phyloP scores from a whole-genome alignment of 805 yeast species.

The Pichia gijzeniarum region DNA sequence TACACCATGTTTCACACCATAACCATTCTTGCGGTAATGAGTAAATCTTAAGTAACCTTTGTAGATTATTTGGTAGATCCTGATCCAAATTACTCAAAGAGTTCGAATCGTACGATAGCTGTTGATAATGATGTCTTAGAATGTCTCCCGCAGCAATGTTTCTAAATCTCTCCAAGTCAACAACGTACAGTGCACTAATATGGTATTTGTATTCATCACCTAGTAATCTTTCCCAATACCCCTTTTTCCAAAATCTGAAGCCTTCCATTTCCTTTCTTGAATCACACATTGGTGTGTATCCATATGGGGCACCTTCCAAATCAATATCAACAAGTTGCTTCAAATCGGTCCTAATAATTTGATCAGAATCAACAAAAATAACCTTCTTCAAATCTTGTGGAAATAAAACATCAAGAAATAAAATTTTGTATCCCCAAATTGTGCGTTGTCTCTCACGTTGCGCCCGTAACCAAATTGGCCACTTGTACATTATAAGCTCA shows the following conservation, averaged over 20 bases:
- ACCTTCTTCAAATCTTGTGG: constrained; percentile 72
- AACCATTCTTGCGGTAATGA: constrained; percentile 80
- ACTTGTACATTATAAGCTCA: constrained; percentile 75
- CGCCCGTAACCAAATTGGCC: constrained; percentile 86
- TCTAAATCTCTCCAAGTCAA: constrained; percentile 67
- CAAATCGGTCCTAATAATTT: constrained; percentile 70
- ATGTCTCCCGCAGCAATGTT: constrained; percentile 67
- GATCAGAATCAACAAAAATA: constrained; percentile 84
- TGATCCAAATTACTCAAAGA: constrained; percentile 85
- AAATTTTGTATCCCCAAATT: constrained; percentile 83
- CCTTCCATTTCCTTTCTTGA: constrained; percentile 77
- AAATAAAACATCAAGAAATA: constrained; percentile 81
- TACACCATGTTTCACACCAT: constrained; percentile 94
- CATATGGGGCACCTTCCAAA: constrained; percentile 77
- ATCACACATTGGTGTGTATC: constrained; percentile 83
- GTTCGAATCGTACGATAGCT: constrained; percentile 66
- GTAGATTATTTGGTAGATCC: constrained; percentile 88
- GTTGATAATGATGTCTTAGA: constrained; percentile 79
- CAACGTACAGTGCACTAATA: constrained; percentile 77
- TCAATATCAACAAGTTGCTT: constrained; percentile 62
- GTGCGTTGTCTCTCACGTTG: constrained; percentile 76
- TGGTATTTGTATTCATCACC: constrained; percentile 60
- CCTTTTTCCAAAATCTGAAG: constrained; percentile 85
- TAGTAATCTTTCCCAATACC: constrained; percentile 74
- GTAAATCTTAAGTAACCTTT: constrained; percentile 55